A percentile compares a stretch with the other conserved stretches of the same genome.
Evolutionary conservation across 1,284 basidiomycete species (phyloP).

Genomic region (Cryptococcus sp.): DNA sequence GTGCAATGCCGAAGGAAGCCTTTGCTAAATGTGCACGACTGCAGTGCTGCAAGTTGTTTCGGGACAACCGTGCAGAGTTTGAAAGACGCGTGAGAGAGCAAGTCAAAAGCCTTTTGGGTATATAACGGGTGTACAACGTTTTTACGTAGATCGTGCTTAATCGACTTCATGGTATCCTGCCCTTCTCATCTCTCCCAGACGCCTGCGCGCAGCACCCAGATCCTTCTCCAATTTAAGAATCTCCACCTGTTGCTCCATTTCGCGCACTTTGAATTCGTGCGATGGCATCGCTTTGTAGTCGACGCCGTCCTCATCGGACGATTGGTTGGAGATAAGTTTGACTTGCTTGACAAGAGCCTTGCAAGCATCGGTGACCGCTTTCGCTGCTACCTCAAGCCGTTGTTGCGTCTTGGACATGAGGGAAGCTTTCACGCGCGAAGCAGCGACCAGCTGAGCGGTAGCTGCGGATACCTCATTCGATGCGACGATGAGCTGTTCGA

Average conservation of each 20-base stretch:
- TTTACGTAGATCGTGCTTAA: conserved; percentile 30
- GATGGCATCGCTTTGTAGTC: conserved; percentile 92
- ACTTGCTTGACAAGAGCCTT: conserved; percentile 95
- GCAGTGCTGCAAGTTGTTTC: conserved; percentile 87
- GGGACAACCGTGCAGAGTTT: conserved; percentile 70
- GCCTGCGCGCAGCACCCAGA: conserved; percentile 79
- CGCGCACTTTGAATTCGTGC: conserved; percentile 93
- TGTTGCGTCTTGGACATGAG: conserved; percentile 99
- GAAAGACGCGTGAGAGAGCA: conserved; percentile 57
- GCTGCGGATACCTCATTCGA: conserved; percentile 97
- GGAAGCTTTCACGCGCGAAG: conserved; percentile 96
- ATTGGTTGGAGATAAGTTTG: conserved; percentile 87
- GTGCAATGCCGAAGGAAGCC: conserved; percentile 2
- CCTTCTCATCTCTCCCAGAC: conserved; percentile 83
- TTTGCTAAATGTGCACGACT: too few species aligned
- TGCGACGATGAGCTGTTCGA: conserved; percentile 98
- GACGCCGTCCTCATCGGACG: conserved; percentile 73
- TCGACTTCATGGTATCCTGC: conserved; percentile 64
- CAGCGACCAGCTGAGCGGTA: conserved; percentile 97
- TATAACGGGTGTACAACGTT: conserved; percentile 31
- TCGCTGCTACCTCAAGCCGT: conserved; percentile 90
- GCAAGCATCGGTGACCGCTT: conserved; percentile 98
- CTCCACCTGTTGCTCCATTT: conserved; percentile 99
- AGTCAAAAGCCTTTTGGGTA: conserved; percentile 56
- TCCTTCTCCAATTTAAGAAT: conserved; percentile 97